A percentile compares a stretch with the other conserved stretches of the same genome.
These are phyloP conservation scores for Cladosporium sp. DNA, from an alignment of 2,329 filamentous ascomycete genomes.

Conservation along the genomic window DNA sequence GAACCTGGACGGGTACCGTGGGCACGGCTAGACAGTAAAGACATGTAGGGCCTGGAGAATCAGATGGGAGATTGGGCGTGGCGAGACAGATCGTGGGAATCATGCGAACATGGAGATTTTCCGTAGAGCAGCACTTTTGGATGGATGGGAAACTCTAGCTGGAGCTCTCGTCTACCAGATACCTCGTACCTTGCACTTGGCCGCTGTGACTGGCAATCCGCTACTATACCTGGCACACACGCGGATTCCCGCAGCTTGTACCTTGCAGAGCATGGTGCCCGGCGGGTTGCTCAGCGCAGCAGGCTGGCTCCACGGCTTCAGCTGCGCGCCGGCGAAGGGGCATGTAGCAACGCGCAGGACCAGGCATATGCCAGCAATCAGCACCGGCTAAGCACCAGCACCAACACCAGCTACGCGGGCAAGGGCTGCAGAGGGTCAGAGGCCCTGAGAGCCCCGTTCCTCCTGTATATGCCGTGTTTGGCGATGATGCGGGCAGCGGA, in stretches of 20 bases:
- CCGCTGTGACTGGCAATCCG: neutral
- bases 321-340: no score
- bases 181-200: no score
- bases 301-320: neutral
- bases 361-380: no score
- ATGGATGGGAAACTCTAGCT: neutral
- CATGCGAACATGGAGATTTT: no score
- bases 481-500: no score
- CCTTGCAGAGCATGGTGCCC: slow-evolving; percentile 12
- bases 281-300: slow-evolving; percentile 8
- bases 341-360: no score
- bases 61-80: neutral
- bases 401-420: no score
- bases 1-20: slow-evolving; percentile 1
- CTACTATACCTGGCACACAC: slow-evolving; percentile 11
- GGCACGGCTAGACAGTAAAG: slow-evolving; percentile 6
- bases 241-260: slow-evolving; percentile 1
- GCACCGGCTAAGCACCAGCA: no score
- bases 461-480: no score
- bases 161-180: neutral
- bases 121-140: neutral
- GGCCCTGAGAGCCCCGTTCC: no score
- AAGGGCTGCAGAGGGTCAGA: no score
- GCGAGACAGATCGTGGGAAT: neutral
- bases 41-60: neutral